Evolutionary conservation across 2,329 filamentous ascomycete species (phyloP).

Genomic region (Aureobasidium subglaciale): DNA sequence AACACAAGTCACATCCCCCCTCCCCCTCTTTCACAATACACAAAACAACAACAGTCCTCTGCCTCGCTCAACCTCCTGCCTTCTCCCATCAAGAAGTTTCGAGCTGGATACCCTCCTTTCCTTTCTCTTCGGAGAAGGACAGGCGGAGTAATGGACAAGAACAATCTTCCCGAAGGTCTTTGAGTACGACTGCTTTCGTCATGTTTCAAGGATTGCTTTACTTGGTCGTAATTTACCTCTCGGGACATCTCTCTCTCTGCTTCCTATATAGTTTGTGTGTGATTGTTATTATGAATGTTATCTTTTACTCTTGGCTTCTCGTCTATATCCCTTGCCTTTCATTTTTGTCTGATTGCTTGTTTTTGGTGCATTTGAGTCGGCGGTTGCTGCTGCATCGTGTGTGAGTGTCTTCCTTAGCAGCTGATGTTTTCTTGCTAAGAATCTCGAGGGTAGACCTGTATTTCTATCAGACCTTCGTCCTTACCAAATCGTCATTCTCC

Average conservation of each 20-base stretch:
- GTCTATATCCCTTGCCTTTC: no score
- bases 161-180: constrained; percentile 12
- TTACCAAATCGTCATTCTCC: no score
- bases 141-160: constrained; percentile 14
- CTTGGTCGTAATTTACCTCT: constrained; percentile 16
- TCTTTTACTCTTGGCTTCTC: no score
- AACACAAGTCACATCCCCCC: neutral
- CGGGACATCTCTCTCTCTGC: neutral
- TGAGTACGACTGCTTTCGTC: constrained; percentile 16
- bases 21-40: neutral
- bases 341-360: no score
- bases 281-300: no score
- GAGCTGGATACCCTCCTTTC: constrained; percentile 14
- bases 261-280: neutral
- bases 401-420: no score
- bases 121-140: neutral
- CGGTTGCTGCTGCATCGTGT: no score
- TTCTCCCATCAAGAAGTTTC: constrained; percentile 4
- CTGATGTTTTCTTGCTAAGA: no score
- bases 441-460: no score
- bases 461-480: no score
- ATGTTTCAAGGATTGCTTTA: neutral
- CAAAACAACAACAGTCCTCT: constrained; percentile 7
- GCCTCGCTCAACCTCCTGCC: constrained; percentile 15
- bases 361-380: no score